A percentile compares a stretch with the other conserved stretches of the same genome.
Evolutionary conservation across 192 early-diverging fungal species (phyloP).

Genomic region (Helicostylum pulchrum): DNA sequence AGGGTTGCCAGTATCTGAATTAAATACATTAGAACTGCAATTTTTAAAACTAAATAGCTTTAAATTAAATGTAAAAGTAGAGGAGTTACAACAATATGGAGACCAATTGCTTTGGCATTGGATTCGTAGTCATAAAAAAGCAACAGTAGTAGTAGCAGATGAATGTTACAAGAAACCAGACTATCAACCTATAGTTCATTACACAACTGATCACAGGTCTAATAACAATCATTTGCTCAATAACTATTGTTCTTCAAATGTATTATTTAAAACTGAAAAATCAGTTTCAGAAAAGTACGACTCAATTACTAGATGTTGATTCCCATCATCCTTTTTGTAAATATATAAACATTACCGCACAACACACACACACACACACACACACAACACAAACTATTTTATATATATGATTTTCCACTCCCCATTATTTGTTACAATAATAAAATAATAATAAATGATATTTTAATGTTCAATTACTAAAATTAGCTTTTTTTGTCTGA

Average conservation of each 20-base stretch:
- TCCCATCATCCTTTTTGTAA: background rate
- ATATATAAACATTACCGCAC: too few species aligned
- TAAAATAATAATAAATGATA: too few species aligned
- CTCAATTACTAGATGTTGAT: slow-evolving; percentile 6
- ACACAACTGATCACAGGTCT: background rate
- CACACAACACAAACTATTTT: too few species aligned
- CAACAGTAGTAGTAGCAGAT: background rate
- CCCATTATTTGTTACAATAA: too few species aligned
- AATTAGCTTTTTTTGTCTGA: too few species aligned
- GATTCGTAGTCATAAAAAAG: slow-evolving; percentile 23
- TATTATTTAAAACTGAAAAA: slow-evolving; percentile 3
- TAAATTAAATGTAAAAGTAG: slow-evolving; percentile 69
- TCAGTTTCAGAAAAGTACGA: slow-evolving; percentile 12
- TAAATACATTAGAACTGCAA: slow-evolving; percentile 89
- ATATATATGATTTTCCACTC: background rate
- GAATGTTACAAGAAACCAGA: slow-evolving; percentile 8
- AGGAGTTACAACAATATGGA: slow-evolving; percentile 82
- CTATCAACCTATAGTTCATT: slow-evolving; percentile 11
- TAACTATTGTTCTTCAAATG: slow-evolving; percentile 9
- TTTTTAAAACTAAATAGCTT: slow-evolving; percentile 84
- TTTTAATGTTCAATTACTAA: too few species aligned
- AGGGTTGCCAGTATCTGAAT: slow-evolving; percentile 84
- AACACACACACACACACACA: background rate
- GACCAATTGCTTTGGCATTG: slow-evolving; percentile 66
- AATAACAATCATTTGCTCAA: background rate